A percentile compares a stretch with the other conserved stretches of the same genome.
Evolutionary conservation across 139 green algal genomes (phyloP).

Genomic region (Choricystis sp.): DNA sequence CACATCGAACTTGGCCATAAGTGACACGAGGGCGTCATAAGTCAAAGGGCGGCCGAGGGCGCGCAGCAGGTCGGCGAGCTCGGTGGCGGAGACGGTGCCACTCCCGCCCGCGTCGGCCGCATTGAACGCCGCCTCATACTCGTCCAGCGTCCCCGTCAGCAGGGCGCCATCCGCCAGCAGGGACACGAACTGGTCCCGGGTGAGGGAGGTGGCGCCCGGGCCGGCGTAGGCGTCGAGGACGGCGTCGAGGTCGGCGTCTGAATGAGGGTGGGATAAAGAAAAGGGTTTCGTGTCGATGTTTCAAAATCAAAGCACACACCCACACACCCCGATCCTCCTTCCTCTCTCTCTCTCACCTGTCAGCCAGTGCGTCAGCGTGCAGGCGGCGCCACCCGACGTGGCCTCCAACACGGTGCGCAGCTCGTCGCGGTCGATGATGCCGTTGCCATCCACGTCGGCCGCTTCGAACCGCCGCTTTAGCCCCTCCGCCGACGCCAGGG

Average conservation of each 20-base stretch:
- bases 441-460: not conserved
- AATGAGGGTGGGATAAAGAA: too few relatives aligned
- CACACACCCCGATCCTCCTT: too few relatives aligned
- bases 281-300: too few relatives aligned
- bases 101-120: not conserved
- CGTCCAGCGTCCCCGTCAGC: not conserved
- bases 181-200: not conserved
- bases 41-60: not conserved
- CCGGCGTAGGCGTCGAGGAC: not conserved
- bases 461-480: not conserved
- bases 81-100: not conserved
- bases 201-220: not conserved
- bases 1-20: not conserved
- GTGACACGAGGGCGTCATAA: not conserved
- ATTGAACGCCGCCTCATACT: not conserved
- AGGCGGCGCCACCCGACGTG: not conserved
- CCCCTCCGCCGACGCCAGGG: not conserved
- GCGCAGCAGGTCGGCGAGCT: not conserved
- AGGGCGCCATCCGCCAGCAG: not conserved
- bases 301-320: too few relatives aligned
- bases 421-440: not conserved
- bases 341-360: too few relatives aligned
- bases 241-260: not conserved
- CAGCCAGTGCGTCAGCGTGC: not conserved
- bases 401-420: not conserved